These are phyloP conservation scores for Cydonia oblonga DNA, from an alignment of 331 rosid species.

Conservation along the genomic window DNA sequence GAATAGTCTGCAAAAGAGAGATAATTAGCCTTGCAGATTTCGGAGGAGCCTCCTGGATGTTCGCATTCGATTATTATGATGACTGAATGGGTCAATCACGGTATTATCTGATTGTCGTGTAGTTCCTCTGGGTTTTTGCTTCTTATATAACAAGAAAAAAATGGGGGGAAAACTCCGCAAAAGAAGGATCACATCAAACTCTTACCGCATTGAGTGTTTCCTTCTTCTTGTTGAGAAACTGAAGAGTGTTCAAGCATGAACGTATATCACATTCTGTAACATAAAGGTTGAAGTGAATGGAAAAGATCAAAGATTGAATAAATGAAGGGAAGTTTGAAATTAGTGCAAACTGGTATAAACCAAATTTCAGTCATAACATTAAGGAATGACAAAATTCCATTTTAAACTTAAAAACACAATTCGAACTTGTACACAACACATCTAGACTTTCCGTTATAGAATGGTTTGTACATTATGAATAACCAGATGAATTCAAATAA, in stretches of 20 bases:
- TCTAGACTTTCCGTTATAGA: neutral
- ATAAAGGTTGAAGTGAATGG: slow-evolving; percentile 8
- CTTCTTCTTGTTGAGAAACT: slow-evolving; percentile 77
- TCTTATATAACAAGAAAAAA: too few species aligned
- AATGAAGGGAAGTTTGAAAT: neutral
- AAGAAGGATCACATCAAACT: slow-evolving; percentile 1
- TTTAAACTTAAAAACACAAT: neutral
- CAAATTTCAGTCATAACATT: neutral
- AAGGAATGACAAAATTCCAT: neutral
- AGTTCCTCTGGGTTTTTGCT: too few species aligned
- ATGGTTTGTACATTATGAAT: neutral
- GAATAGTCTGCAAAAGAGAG: neutral
- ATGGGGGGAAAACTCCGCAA: neutral
- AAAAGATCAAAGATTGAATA: slow-evolving; percentile 4
- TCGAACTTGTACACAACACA: neutral
- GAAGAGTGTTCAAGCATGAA: slow-evolving; percentile 93
- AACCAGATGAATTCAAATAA: neutral
- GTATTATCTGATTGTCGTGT: too few species aligned
- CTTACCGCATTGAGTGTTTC: slow-evolving; percentile 75
- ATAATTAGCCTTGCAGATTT: too few species aligned
- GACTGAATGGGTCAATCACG: too few species aligned
- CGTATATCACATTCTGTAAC: slow-evolving; percentile 86
- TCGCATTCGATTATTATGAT: too few species aligned
- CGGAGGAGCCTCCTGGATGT: too few species aligned
- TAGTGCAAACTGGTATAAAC: slow-evolving; percentile 1